Base-by-base conservation (phyloP, 345 rosid genomes). In the Physaria fendleri region DNA sequence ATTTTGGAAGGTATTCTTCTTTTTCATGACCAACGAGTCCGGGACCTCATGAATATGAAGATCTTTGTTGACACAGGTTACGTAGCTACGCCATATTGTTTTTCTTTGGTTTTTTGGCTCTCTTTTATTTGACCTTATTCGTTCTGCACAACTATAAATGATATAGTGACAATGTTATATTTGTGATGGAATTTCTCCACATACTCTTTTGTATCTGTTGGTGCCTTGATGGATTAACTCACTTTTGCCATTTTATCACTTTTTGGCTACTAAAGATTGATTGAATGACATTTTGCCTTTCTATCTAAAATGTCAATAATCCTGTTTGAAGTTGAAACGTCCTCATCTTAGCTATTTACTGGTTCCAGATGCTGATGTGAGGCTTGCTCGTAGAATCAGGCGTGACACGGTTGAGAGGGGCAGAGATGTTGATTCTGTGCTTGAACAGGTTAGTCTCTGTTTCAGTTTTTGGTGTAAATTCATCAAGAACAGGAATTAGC, bases 341-440 rank as follows among this genome's bases (percentile, higher is more conserved):
- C 63, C 70, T 70, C 25, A 71, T 66, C 14, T 12, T 69, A 44
- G 58, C 64, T 20, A 54, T 75, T 38, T 50, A 38, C 70, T 76
- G 56, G 10, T 77, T 78, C 27, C 79, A 94, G 99, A 94, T 85
- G 96, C 97, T 65, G 99, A 94, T 79, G 99, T 90, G 75, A 90
- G 99, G 80, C 97, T 94, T 76, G 99, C 99, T 78, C 96, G 99
- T 24, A 82, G 99, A 80, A 87, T 94, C 72, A 80, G 92, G 59
- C 93, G 99, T 71, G 99, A 94, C 71, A 94, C 90, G 0, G 93
- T 90, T 71, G 88, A 87, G 79, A 83, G 97, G 85, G 95, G 96
- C 55, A 78, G 99, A 79, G 99, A 90, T 59, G 63, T 94, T 52
- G 74, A 80, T 75, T 90, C 99, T 71, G 99, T 94, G 59, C 99